phyloP scores from a whole-genome alignment of 306 rosid species.

The Betula pendula region DNA sequence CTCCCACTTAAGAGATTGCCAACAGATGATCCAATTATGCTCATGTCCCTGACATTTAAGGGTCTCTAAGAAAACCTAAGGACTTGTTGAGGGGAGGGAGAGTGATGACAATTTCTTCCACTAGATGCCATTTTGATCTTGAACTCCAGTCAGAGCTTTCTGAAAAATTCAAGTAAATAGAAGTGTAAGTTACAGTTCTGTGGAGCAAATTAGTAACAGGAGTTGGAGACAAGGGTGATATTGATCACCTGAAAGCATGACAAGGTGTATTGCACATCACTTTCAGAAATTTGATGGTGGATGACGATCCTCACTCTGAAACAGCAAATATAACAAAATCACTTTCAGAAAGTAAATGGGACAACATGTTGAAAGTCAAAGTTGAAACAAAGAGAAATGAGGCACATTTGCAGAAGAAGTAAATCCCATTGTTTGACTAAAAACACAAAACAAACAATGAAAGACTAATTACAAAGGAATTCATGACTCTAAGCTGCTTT shows the following conservation, averaged over 20 bases:
- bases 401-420: not conserved
- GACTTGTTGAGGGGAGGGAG: not conserved
- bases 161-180: constrained; percentile 35
- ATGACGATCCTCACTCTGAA: constrained; percentile 80
- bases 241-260: constrained; percentile 77
- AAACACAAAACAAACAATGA: not conserved
- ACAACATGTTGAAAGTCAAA: not conserved
- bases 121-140: constrained; percentile 53
- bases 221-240: not conserved
- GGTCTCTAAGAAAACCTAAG: not conserved
- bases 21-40: not conserved
- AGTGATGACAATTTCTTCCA: constrained; percentile 10
- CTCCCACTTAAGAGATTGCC: not conserved
- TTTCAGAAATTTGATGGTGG: constrained; percentile 79
- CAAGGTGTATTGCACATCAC: constrained; percentile 69
- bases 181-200: not conserved
- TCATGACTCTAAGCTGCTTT: not conserved
- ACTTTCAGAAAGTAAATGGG: no score
- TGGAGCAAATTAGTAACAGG: not conserved
- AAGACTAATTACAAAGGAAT: not conserved
- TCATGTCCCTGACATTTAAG: not conserved
- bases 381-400: not conserved
- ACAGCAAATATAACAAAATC: not conserved
- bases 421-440: not conserved
- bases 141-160: constrained; percentile 52